Evolutionary conservation across 176 grass and related monocot genomes (phyloP), one percentile per base, ranked within the genome.

Genomic region (Carex parvula): DNA sequence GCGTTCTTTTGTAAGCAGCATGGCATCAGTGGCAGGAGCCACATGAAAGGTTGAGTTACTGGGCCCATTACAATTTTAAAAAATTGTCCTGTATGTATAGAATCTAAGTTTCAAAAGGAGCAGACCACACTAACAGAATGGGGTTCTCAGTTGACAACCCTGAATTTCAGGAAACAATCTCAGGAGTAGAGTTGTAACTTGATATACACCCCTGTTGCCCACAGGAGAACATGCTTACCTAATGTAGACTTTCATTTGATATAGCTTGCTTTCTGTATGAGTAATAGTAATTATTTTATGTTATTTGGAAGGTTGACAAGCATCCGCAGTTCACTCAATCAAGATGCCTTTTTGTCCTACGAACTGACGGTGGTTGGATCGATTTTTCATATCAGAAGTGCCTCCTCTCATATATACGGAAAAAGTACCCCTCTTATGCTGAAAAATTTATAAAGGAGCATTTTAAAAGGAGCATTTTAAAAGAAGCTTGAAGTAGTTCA

Each of bases 361-460:
- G 92, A 84, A 97, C 88, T 52, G 88, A 91, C 20, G 90, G 94
- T 54, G 85, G 68, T 42, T 88, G 30, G 81, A 90, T 87, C 17
- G 92, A 97, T 89, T 97, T 97, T 33, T 97, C 92, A 14, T 97
- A 92, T 79, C 94, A 74, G 83, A 94, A 97, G 85, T 94, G 94
- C 84, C 84, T 97, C 55, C 33, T 69, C 16, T 74, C 80, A 82
- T 98, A 98, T 80, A 82, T 98, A 37, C 82, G 88, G 48, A 87
- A 89, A 64, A 90, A 91, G n/a, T 94, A 97, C 81, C 89, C 94
- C 75, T 85, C 86, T 29, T 86, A 98, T 65, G 88, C 89, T 32
- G 87, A 88, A 60, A 86, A 78, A 64, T 92, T 92, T 86, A 84
- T 94, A 58, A 21, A 88, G 32, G 89, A 91, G 79, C 85, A 87